phyloP scores from a whole-genome alignment of 768 basidiomycete species.

The Saitozyma podzolica region DNA sequence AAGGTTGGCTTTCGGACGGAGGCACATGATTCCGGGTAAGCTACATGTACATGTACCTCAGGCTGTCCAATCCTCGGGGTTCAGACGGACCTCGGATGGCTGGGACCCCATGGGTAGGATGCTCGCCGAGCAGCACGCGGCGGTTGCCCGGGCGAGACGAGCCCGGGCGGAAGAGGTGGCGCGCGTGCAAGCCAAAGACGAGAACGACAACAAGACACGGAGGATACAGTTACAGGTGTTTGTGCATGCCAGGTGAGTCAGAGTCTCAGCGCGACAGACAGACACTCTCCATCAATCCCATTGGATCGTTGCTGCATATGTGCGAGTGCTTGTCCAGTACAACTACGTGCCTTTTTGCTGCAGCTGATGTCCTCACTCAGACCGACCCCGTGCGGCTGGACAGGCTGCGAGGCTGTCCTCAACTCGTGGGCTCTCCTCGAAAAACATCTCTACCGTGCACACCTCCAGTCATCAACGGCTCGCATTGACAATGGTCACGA shows the following conservation, averaged over 20 bases:
- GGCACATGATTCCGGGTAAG: not conserved
- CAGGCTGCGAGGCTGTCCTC: constrained; percentile 33
- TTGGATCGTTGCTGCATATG: not conserved
- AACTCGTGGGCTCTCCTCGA: constrained; percentile 44
- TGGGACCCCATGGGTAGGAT: not conserved
- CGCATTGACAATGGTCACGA: not conserved
- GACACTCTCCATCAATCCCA: no score
- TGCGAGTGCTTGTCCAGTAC: not conserved
- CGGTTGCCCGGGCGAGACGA: not conserved
- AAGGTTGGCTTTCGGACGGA: not conserved
- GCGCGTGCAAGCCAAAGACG: constrained; percentile 4
- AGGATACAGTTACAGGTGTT: constrained; percentile 45
- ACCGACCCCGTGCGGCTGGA: constrained; percentile 39
- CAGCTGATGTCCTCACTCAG: constrained; percentile 16
- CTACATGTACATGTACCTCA: no score
- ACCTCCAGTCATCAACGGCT: constrained; percentile 17
- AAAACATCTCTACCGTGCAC: constrained; percentile 39
- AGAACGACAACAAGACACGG: constrained; percentile 20
- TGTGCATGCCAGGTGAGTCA: constrained; percentile 40
- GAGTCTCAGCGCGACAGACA: no score
- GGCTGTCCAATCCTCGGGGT: not conserved
- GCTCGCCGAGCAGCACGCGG: not conserved
- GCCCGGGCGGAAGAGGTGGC: not conserved
- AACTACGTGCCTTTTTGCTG: not conserved
- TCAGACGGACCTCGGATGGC: not conserved